phyloP scores from a whole-genome alignment of 768 basidiomycete genomes.

The Artomyces pyxidatus region DNA sequence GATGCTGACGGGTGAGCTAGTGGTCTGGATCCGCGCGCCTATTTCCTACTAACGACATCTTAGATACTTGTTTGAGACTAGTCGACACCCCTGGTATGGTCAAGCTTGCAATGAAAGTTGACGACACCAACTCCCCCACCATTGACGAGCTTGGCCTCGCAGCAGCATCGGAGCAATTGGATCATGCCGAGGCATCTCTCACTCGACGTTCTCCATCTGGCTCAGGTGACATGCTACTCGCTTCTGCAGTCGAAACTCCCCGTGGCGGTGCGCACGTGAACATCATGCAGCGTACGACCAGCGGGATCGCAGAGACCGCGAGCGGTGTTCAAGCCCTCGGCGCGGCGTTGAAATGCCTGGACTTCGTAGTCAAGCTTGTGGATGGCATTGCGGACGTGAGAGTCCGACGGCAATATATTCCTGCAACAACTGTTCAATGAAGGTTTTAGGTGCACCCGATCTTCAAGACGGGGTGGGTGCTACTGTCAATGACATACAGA shows the following conservation, averaged over 20 bases:
- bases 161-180: neutral
- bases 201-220: neutral
- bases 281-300: neutral
- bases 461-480: neutral
- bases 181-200: neutral
- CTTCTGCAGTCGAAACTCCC: neutral
- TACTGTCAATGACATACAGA: neutral
- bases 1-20: neutral
- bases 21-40: too few species aligned
- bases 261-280: neutral
- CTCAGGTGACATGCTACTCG: neutral
- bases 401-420: neutral
- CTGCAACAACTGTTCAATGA: neutral
- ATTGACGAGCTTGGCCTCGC: neutral
- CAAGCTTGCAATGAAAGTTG: neutral
- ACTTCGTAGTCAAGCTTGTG: neutral
- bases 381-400: neutral
- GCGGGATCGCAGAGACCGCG: neutral
- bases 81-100: neutral
- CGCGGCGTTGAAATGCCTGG: neutral
- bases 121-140: neutral
- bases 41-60: too few species aligned
- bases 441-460: neutral
- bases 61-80: too few species aligned
- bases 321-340: neutral